A percentile compares a stretch with the other conserved stretches of the same genome.
These are phyloP conservation scores for Epipyxis sp. DNA, from an alignment of 108 stramenopile genomes.

Conservation along the genomic window DNA sequence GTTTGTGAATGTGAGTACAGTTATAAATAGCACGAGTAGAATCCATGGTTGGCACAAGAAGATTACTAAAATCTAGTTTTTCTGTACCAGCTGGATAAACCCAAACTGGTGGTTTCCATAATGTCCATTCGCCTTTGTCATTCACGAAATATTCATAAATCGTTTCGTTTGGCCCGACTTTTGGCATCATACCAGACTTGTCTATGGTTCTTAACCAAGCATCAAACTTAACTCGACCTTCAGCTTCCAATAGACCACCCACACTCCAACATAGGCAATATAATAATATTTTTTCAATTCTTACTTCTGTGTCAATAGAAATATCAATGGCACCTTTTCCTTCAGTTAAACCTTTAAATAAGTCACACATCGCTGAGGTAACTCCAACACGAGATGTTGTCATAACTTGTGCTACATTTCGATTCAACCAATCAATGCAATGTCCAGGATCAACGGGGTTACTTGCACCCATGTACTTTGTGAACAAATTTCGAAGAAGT, in stretches of 20 bases:
- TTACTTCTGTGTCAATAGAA: slow-evolving; percentile 25
- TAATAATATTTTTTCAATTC: slow-evolving; percentile 69
- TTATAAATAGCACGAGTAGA: slow-evolving; percentile 71
- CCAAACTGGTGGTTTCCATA: slow-evolving; percentile 73
- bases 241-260: slow-evolving; percentile 77
- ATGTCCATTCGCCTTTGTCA: slow-evolving; percentile 58
- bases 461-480: slow-evolving; percentile 51
- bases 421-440: slow-evolving; percentile 68
- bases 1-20: slow-evolving; percentile 68
- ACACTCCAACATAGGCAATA: slow-evolving; percentile 79
- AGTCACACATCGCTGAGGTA: slow-evolving; percentile 66
- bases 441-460: slow-evolving; percentile 65
- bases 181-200: slow-evolving; percentile 63
- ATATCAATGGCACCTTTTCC: slow-evolving; percentile 37
- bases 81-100: slow-evolving; percentile 62
- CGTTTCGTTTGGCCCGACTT: slow-evolving; percentile 60
- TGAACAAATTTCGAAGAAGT: slow-evolving; percentile 59
- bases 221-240: slow-evolving; percentile 76
- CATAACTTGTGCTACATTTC: slow-evolving; percentile 69
- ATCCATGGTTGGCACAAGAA: slow-evolving; percentile 86
- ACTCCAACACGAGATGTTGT: slow-evolving; percentile 71
- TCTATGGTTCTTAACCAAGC: slow-evolving; percentile 64
- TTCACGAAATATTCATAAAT: slow-evolving; percentile 51
- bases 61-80: slow-evolving; percentile 76
- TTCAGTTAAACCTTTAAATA: slow-evolving; percentile 66